Evolutionary conservation across 768 basidiomycete genomes (phyloP), one percentile per base, ranked within the genome.

Genomic region (Xerocomellus intermedius): DNA sequence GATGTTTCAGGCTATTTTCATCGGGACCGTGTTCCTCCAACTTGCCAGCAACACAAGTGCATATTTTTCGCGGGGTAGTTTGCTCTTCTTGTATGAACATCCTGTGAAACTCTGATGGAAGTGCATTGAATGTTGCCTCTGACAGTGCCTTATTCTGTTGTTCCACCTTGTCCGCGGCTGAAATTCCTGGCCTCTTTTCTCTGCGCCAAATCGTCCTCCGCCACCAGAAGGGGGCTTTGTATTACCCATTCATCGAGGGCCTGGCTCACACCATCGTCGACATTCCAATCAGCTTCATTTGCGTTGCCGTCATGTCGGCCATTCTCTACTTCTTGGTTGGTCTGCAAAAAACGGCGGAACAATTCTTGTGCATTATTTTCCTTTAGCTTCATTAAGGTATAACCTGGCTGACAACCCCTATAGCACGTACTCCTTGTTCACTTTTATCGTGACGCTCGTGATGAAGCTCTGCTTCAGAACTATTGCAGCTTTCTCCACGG

Each of bases 381-480:
- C 19, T 13, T 42, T 43, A 3, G 5, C 8, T 1, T 44, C 32
- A 13, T 13, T 13, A 5, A 13, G 1, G 5, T 33, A 5, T 33
- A 13, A 33, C 32, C 72, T 69, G 65, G n/a, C 73, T 79, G 39
- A 69, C 77, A 1, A 65, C 64, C 16, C 60, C 75, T 74, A 65
- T 17, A 86, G 86, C 69, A 80, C 78, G 5, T 83, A 77, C 65
- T 76, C 80, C 65, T 68, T 90, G 30, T 77, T 83, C 60, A 53
- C 80, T 5, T 75, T 82, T 50, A 68, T 74, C 4, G 76, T 83
- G 61, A 78, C 84, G 22, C 48, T 89, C 32, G 74, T 82, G 8
- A 87, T 92, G 83, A 87, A 85, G 65, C 79, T 82, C 0, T 91
- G 83, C 77, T 94, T 91, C 79, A 78, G 91, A 38, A 74, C 74